A percentile compares a stretch with the other conserved stretches of the same genome.
phyloP scores from a whole-genome alignment of 2,329 filamentous ascomycete species.

The Lasiodiplodia hormozganensis region DNA sequence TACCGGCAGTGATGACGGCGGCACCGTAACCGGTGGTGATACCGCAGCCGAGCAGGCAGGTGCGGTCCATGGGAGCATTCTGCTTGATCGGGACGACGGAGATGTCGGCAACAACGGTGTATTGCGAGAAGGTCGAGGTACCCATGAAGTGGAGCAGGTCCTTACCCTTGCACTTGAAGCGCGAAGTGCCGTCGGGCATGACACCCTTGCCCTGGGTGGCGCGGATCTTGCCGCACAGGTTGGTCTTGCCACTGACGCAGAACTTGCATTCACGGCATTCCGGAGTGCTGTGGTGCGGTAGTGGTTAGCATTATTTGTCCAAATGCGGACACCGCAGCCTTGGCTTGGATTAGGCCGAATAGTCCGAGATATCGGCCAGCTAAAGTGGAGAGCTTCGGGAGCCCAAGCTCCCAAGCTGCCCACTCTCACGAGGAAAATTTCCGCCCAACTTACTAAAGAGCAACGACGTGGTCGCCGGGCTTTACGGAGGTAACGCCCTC shows the following conservation, averaged over 20 bases:
- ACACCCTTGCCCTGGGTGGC: slow-evolving; percentile 94
- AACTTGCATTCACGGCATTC: slow-evolving; percentile 99
- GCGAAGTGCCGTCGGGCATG: slow-evolving; percentile 95
- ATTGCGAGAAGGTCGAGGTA: slow-evolving; percentile 97
- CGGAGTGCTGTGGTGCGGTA: slow-evolving; percentile 72
- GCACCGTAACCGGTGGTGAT: slow-evolving; percentile 99
- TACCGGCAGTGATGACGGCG: slow-evolving; percentile 86
- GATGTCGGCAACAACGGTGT: slow-evolving; percentile 98
- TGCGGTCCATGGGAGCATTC: slow-evolving; percentile 93
- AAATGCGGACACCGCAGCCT: slow-evolving; percentile 2
- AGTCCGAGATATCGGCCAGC: not conserved
- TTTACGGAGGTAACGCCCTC: slow-evolving; percentile 96
- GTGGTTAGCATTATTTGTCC: slow-evolving; percentile 6
- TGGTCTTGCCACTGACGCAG: slow-evolving; percentile 99
- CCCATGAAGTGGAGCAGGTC: slow-evolving; percentile 99
- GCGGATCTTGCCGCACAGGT: slow-evolving; percentile 98
- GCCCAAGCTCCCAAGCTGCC: not conserved
- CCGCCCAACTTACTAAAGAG: slow-evolving; percentile 46
- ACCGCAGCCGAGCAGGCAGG: slow-evolving; percentile 94
- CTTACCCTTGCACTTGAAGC: slow-evolving; percentile 94
- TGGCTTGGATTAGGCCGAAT: not conserved
- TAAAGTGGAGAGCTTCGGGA: not conserved
- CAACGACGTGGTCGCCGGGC: slow-evolving; percentile 82
- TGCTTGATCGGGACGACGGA: slow-evolving; percentile 92
- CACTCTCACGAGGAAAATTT: not conserved